These are phyloP conservation scores for Populus pruinosa DNA, from an alignment of 345 rosid species.

Conservation along the genomic window DNA sequence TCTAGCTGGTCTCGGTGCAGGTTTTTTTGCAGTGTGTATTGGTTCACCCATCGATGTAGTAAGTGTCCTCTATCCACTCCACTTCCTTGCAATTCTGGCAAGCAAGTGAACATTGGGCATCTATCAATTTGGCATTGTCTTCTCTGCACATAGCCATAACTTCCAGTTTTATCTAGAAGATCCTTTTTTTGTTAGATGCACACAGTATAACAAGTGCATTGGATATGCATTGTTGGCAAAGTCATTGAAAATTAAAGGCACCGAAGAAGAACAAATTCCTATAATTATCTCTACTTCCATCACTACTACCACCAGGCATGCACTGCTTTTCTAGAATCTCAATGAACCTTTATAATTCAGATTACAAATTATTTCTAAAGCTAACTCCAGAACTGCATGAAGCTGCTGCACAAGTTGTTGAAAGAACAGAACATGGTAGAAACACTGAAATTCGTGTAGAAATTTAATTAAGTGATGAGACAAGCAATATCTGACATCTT, in stretches of 20 bases:
- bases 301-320: background rate
- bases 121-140: background rate
- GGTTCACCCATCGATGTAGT: conserved; percentile 98
- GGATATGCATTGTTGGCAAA: background rate
- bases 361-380: background rate
- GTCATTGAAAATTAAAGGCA: background rate
- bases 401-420: background rate
- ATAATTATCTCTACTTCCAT: background rate
- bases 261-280: background rate
- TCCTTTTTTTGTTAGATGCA: background rate
- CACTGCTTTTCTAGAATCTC: background rate
- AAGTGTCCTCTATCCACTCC: conserved; percentile 26
- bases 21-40: conserved; percentile 85
- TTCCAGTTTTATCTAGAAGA: background rate
- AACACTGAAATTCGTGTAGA: background rate
- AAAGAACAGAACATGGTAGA: background rate
- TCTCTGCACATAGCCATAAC: background rate
- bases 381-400: background rate
- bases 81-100: conserved; percentile 3
- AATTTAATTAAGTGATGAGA: too few relatives aligned
- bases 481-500: too few relatives aligned
- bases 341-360: background rate
- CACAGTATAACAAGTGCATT: background rate
- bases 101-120: background rate
- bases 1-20: conserved; percentile 92